Evolutionary conservation across 176 grass and related monocot species (phyloP).

Genomic region (Dactylis glomerata): DNA sequence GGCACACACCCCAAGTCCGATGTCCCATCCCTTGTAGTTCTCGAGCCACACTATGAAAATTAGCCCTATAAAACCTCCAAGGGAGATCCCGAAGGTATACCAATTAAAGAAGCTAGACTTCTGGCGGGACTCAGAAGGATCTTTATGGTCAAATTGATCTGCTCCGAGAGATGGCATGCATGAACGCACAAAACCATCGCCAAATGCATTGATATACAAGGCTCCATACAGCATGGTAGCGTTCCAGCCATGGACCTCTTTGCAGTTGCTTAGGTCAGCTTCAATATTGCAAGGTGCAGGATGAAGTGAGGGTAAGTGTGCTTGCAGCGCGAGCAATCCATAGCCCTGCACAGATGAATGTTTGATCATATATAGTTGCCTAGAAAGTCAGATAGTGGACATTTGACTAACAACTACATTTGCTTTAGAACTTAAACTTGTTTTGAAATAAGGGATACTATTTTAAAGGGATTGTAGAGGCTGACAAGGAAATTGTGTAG

Average conservation of each 20-base stretch:
- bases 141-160: slow-evolving; percentile 57
- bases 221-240: slow-evolving; percentile 33
- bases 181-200: slow-evolving; percentile 50
- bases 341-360: slow-evolving; percentile 41
- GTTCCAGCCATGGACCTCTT: slow-evolving; percentile 43
- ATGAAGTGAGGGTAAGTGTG: slow-evolving; percentile 49
- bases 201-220: slow-evolving; percentile 39
- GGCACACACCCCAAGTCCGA: slow-evolving; percentile 41
- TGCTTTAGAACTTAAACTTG: neutral
- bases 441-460: neutral
- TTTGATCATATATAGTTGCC: neutral
- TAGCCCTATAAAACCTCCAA: slow-evolving; percentile 49
- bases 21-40: slow-evolving; percentile 49
- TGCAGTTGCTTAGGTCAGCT: slow-evolving; percentile 23
- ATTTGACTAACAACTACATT: neutral
- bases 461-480: neutral
- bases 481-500: neutral
- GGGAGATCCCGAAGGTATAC: slow-evolving; percentile 46
- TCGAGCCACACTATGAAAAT: slow-evolving; percentile 55
- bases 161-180: slow-evolving; percentile 57
- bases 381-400: neutral
- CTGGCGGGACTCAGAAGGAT: slow-evolving; percentile 25
- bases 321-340: slow-evolving; percentile 54
- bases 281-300: slow-evolving; percentile 37
- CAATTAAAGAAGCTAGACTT: slow-evolving; percentile 62